Evolutionary conservation across 2,329 filamentous ascomycete species (phyloP), one percentile per base, ranked within the genome.

Genomic region (Thielaviopsis musarum): DNA sequence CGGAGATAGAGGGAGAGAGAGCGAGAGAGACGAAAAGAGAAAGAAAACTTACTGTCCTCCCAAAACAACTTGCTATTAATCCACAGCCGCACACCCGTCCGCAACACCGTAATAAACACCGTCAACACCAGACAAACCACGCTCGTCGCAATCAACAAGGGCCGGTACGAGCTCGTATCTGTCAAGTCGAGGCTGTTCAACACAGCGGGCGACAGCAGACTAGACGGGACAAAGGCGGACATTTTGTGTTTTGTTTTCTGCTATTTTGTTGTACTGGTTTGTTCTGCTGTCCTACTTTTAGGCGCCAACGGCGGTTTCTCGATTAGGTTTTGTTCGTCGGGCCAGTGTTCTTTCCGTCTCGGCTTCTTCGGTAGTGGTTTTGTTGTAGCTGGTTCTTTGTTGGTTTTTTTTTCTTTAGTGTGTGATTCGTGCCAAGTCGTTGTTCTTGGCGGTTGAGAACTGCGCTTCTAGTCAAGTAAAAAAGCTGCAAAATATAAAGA

Each of bases 31-130:
- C n/a, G n/a, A n/a, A n/a, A n/a, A n/a, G 19, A 38, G 12, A 19
- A n/a, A 3, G 24, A 26, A 10, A 9, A 62, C 60, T 28, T 54
- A 62, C 60, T 56, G 54, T 62, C 61, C 28, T 62, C 58, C 56
- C 56, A 59, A 30, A 62, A 62, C n/a, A 62, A 15, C 7, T 52
- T 57, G 6, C 51, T 30, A 22, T 58, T 60, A 7, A 57, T 53
- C 12, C 38, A 21, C 9, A 60, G 24, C 55, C 61, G 52, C 6
- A 60, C 58, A 9, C 17, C 54, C 24, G 58, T 60, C n/a, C 61
- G 58, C 12, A 59, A 30, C 28, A 41, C 38, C 15, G 57, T 59
- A 22, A 62, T 52, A 9, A 54, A 12, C n/a, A 57, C 28, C 15
- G 57, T 52, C 17, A 60, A 17, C 4, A 30, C 30, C 6, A 62